Evolutionary conservation across 257 asterid genomes (phyloP), one percentile per base, ranked within the genome.

Genomic region (Cinchona pubescens): DNA sequence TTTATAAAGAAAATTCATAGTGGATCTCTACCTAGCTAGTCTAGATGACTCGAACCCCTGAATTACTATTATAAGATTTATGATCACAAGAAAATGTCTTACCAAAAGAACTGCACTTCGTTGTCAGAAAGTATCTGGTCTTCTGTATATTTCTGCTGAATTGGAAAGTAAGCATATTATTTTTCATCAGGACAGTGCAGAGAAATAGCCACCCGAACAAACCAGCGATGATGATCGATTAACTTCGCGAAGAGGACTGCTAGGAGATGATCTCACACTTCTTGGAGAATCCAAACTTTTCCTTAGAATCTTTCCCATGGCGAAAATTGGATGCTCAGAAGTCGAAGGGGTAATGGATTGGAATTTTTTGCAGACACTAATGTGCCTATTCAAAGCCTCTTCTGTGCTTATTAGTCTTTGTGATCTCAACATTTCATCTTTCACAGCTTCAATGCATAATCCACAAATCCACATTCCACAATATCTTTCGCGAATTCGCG

Each of bases 381-480:
- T 66, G 71, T 80, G 84, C 67, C 59, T 48, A 2, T 76, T 76
- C 40, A 80, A 51, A 29, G 79, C 81, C 29, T 80, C 81, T 70
- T 62, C 67, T 7, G 71, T 76, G 18, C 69, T 74, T 10, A 67
- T 58, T 2, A 59, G 49, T 62, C 72, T 72, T 65, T 73, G 69
- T 40, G 81, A 80, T 60, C 75, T 76, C 69, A 72, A 43, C 1
- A 76, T 55, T 49, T 80, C 83, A 21, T 71, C 80, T 53, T 79
- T 79, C 49, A 80, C 80, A 0, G 79, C 83, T 40, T 80, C 83
- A 16, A 67, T 48, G 53, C 83, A 80, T 30, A 80, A 37, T 0
- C 80, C 84, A 30, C 84, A 80, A 0, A 80, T 23, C 84, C 84
- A 80, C 59, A 73, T 3, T 7, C 84, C 84, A n/a, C 64, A 67